Evolutionary conservation across 1,284 basidiomycete species (phyloP), one percentile per base, ranked within the genome.

Genomic region (Fomitopsis pinicola): DNA sequence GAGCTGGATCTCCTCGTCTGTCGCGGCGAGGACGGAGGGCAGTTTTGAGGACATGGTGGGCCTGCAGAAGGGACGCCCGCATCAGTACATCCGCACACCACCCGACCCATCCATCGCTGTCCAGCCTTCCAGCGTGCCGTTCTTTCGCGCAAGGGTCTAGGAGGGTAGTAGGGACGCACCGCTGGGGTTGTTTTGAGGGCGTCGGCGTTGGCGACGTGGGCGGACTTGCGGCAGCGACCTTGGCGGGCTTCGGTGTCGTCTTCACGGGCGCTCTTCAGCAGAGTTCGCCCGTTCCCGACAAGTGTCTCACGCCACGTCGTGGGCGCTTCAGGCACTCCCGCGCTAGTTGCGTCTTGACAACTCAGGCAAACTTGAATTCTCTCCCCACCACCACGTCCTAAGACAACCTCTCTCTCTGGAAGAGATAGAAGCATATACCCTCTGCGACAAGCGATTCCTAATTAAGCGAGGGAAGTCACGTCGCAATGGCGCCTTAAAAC

Each of bases 1-100:
- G 71, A 95, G 88, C 78, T 93, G 92, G 72, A 98, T 95, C 81
- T 98, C 97, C 80, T 98, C 96, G 79, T 98, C 95, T 66, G 95
- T 97, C 63, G 94, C 92, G 77, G 89, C 89, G 75, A 99, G 87
- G 72, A 91, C 85, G 72, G 95, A 90, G 71, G 97, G 97, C 71
- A 97, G 86, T 87, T 97, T 97, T 76, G 92, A 91, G 71, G 90
- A 82, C 83, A 85, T 82, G 76, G 60, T 72, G 74, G 66, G 69
- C 74, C 77, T 79, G 64, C 56, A 63, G 64, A 50, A 55, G 62
- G 17, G 45, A 57, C 44, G 42, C 55, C 38, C 55, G 55, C 57
- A 68, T 71, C 63, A 73, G 64, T 71, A 50, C 48, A 81, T 78
- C 79, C 73, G 68, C 55, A 63, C 57, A 28, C 55, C 59, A 59